A percentile compares a stretch with the other conserved stretches of the same genome.
Evolutionary conservation across 2,329 filamentous ascomycete genomes (phyloP).

Genomic region (Ophiostoma ulmi): DNA sequence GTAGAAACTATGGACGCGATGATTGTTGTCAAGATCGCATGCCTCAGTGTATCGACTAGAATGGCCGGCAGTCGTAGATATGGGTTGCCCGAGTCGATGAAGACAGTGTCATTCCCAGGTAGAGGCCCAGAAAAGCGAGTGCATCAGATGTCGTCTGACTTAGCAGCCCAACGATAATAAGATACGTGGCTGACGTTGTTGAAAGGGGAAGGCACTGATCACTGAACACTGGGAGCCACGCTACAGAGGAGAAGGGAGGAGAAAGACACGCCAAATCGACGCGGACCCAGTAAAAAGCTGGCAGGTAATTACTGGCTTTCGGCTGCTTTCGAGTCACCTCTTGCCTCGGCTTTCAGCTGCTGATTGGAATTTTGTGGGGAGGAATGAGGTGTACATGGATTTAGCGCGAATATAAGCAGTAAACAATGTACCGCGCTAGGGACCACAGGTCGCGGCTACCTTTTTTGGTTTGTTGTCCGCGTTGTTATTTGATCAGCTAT

Average conservation of each 20-base stretch:
- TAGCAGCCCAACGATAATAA: slow-evolving; percentile 7
- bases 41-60: not conserved
- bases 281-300: slow-evolving; percentile 16
- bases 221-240: not conserved
- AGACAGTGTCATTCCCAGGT: not conserved
- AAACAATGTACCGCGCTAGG: not conserved
- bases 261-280: slow-evolving; percentile 15
- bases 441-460: not conserved
- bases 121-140: not conserved
- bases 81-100: not conserved
- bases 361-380: slow-evolving; percentile 19
- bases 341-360: slow-evolving; percentile 28
- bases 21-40: slow-evolving; percentile 15
- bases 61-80: not conserved
- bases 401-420: not conserved
- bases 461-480: not conserved
- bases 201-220: slow-evolving; percentile 11
- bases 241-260: slow-evolving; percentile 13
- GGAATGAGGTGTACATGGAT: not conserved
- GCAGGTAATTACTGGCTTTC: slow-evolving; percentile 18
- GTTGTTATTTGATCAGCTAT: not conserved
- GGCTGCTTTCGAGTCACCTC: not conserved
- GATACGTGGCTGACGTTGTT: slow-evolving; percentile 18
- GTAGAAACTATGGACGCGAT: slow-evolving; percentile 22
- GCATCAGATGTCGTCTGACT: slow-evolving; percentile 7